Evolutionary conservation across 2,329 filamentous ascomycete species (phyloP).

Genomic region (Neoarthrinium moseri): DNA sequence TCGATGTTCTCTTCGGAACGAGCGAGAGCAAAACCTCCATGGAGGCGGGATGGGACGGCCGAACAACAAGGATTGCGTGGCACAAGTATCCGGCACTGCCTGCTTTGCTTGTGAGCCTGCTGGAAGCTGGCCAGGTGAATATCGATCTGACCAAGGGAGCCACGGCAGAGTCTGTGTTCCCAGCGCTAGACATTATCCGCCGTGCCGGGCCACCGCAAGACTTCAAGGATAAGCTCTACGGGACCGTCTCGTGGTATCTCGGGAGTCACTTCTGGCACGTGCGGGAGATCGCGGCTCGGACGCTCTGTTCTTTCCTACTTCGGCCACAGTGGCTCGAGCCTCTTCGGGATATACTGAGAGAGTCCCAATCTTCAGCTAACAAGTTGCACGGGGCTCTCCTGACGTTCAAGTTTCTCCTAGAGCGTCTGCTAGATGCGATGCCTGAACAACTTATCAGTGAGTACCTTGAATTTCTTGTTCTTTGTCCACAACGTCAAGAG

Average conservation of each 20-base stretch:
- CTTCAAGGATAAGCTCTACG: conserved; percentile 53
- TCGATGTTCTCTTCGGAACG: conserved; percentile 75
- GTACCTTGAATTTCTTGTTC: too few relatives aligned
- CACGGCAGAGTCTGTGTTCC: conserved; percentile 72
- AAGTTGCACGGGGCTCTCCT: conserved; percentile 58
- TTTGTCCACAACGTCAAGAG: too few relatives aligned
- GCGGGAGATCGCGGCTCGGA: conserved; percentile 75
- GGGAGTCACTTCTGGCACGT: conserved; percentile 76
- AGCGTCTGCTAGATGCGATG: conserved; percentile 49
- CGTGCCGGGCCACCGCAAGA: conserved; percentile 65
- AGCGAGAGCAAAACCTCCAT: conserved; percentile 66
- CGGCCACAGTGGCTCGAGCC: conserved; percentile 46
- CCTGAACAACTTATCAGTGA: conserved; percentile 41
- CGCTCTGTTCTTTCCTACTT: conserved; percentile 63
- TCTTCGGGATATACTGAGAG: conserved; percentile 35
- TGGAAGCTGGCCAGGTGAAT: conserved; percentile 50
- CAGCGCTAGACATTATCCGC: conserved; percentile 77
- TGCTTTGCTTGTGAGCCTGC: conserved; percentile 60
- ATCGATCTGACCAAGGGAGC: conserved; percentile 26
- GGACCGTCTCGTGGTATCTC: conserved; percentile 61
- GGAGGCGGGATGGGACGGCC: conserved; percentile 63
- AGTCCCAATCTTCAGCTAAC: conserved; percentile 42
- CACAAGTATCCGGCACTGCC: conserved; percentile 67
- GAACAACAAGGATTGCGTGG: conserved; percentile 65
- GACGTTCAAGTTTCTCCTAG: conserved; percentile 54